A percentile compares a stretch with the other conserved stretches of the same genome.
Conservation (phyloP, 371 early-diverging fungal species). For the Globomyces sp. region DNA sequence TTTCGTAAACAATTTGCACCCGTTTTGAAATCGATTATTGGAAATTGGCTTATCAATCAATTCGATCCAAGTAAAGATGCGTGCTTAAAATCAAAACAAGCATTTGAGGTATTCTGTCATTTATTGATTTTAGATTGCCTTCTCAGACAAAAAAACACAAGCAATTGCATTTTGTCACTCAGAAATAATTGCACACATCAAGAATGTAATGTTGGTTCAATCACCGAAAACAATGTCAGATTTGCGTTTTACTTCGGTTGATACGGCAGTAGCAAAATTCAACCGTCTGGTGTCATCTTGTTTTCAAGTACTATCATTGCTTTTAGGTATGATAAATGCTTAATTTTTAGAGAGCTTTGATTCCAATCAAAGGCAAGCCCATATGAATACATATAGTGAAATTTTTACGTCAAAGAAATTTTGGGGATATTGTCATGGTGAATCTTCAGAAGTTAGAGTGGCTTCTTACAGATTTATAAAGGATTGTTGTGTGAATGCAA, state of each 20-base stretch:
- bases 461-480: conserved; percentile 37
- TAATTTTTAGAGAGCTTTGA: not conserved
- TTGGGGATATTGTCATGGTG: conserved; percentile 33
- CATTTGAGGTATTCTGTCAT: conserved; percentile 36
- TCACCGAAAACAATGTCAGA: conserved; percentile 50
- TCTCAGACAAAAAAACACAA: conserved; percentile 43
- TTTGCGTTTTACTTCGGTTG: conserved; percentile 42
- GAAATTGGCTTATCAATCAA: conserved; percentile 42
- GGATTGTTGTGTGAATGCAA: conserved; percentile 13
- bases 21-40: conserved; percentile 43
- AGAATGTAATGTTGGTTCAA: conserved; percentile 38
- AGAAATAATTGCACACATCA: conserved; percentile 31
- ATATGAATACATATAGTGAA: not conserved
- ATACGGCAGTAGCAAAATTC: conserved; percentile 45
- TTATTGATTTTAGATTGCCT: conserved; percentile 33
- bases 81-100: conserved; percentile 30
- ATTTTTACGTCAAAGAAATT: conserved; percentile 23
- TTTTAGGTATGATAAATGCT: conserved; percentile 27
- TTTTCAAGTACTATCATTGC: conserved; percentile 25
- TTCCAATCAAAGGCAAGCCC: too few relatives aligned
- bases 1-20: conserved; percentile 44
- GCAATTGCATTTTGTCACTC: conserved; percentile 39
- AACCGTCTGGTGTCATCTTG: conserved; percentile 36
- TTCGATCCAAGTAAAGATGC: conserved; percentile 48
- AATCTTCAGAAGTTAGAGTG: conserved; percentile 39